phyloP scores from a whole-genome alignment of 768 basidiomycete species.

The Suillus alpinus region DNA sequence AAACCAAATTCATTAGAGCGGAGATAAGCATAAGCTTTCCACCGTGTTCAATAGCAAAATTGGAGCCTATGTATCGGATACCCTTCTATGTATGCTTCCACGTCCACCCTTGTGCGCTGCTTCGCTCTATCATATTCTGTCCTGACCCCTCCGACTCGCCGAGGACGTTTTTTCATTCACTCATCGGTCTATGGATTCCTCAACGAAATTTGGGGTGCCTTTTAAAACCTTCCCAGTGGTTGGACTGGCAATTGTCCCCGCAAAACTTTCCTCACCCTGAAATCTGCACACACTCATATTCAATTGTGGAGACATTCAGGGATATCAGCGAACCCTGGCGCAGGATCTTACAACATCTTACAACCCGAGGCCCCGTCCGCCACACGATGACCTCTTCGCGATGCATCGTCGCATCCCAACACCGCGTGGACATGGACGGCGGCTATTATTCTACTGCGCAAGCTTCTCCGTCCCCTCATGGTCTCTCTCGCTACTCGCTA shows the following conservation, averaged over 20 bases:
- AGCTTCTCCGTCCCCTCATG: background rate
- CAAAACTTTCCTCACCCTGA: background rate
- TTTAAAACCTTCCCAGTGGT: no score
- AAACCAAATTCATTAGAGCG: background rate
- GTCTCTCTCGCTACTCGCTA: background rate
- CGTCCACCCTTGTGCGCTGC: background rate
- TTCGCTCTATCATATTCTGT: background rate
- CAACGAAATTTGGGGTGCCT: background rate
- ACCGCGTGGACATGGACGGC: background rate
- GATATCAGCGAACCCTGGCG: background rate
- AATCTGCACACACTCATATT: background rate
- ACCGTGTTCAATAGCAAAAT: no score
- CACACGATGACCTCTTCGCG: background rate
- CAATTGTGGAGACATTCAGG: background rate
- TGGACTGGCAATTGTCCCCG: background rate
- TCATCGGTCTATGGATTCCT: background rate
- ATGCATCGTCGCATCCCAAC: background rate
- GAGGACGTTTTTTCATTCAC: background rate
- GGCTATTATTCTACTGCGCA: background rate
- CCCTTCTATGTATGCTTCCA: background rate
- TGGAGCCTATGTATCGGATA: background rate
- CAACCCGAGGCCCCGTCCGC: background rate
- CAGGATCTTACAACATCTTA: background rate
- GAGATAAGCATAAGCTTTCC: background rate
- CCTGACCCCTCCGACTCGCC: background rate